Evolutionary conservation across 345 rosid species (phyloP).

Genomic region (Geranium brycei): DNA sequence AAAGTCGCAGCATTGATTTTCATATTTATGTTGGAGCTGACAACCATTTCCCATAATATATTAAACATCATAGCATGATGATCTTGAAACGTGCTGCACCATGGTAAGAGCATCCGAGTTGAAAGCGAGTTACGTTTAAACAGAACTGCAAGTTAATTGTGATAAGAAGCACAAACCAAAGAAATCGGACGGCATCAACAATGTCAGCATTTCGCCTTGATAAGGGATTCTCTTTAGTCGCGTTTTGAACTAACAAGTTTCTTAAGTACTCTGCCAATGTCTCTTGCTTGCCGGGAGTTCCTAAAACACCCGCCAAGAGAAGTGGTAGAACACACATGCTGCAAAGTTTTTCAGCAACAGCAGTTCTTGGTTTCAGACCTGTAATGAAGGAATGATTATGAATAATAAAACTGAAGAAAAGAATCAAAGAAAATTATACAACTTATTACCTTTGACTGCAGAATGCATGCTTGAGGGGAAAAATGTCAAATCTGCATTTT

Average conservation of each 20-base stretch:
- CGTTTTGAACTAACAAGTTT: constrained; percentile 53
- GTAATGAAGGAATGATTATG: constrained; percentile 20
- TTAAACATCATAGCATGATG: constrained; percentile 73
- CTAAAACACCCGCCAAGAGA: constrained; percentile 87
- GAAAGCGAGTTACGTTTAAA: constrained; percentile 8
- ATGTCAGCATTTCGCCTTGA: constrained; percentile 39
- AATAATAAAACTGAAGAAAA: constrained; percentile 4
- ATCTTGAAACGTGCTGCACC: constrained; percentile 64
- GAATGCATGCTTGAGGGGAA: constrained; percentile 46
- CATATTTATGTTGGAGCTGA: constrained; percentile 63
- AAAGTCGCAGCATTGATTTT: constrained; percentile 69
- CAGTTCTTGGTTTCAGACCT: constrained; percentile 82
- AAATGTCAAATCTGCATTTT: constrained; percentile 55
- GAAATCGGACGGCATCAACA: constrained; percentile 78
- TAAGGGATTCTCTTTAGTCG: constrained; percentile 42
- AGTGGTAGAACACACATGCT: constrained; percentile 72
- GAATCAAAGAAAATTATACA: neutral
- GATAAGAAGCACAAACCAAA: constrained; percentile 45
- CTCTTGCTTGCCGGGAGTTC: constrained; percentile 60
- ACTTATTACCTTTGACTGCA: constrained; percentile 50
- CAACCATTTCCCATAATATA: constrained; percentile 95
- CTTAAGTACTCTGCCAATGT: constrained; percentile 61
- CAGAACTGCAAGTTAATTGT: neutral
- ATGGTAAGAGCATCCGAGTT: constrained; percentile 16
- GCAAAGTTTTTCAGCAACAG: constrained; percentile 63